Conservation (phyloP, 176 grass and related monocot species). For the Oryza coarctata region DNA sequence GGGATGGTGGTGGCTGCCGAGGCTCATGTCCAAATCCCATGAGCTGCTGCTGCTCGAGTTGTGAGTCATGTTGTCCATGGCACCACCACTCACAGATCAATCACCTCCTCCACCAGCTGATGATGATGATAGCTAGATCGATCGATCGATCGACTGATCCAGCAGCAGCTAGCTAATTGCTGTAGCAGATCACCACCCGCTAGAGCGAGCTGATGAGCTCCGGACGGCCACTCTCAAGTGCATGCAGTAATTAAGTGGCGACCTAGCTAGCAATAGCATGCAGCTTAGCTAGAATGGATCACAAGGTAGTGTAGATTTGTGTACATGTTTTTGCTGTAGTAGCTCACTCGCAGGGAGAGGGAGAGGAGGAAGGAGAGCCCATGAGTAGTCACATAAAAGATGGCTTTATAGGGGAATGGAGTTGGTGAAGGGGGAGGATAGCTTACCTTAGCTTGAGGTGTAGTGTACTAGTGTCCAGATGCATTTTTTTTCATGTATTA, state of each 20-base stretch:
- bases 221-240: neutral
- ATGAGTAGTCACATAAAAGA: constrained; percentile 58
- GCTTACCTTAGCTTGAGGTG: constrained; percentile 25
- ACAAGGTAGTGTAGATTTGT: neutral
- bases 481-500: neutral
- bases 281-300: neutral
- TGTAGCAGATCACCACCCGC: neutral
- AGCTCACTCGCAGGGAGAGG: neutral
- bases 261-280: constrained; percentile 12
- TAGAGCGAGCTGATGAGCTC: too few relatives aligned
- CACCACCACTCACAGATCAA: neutral
- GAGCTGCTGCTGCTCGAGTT: constrained; percentile 80
- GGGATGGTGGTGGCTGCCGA: constrained; percentile 62
- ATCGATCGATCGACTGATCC: too few relatives aligned
- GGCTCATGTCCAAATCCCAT: constrained; percentile 91
- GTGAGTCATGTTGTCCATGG: constrained; percentile 64
- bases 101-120: too few relatives aligned
- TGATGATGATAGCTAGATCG: too few relatives aligned
- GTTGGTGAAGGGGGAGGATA: constrained; percentile 25
- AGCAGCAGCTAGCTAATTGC: neutral
- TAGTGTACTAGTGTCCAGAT: neutral
- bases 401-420: constrained; percentile 60
- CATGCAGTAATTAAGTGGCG: neutral
- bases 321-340: neutral
- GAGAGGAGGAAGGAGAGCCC: constrained; percentile 35